Percentiles rank a stretch among this genome's conserved stretches.
Conservation (phyloP, 1,139 yeast genomes). For the Yamadazyma trypodendri region DNA sequence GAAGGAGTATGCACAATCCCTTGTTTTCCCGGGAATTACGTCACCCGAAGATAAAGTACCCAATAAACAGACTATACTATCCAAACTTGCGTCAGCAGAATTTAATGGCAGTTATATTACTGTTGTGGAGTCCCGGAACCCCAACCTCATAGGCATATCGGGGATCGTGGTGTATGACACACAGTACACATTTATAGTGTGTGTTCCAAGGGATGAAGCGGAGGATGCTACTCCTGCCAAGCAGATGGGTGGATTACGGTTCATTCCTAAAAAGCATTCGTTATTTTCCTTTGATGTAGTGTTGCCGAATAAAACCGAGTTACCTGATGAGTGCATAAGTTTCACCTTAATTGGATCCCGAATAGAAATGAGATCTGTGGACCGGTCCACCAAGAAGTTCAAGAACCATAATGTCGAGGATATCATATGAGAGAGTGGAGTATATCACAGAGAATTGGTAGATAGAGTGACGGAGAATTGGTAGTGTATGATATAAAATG, state of each 20-base stretch:
- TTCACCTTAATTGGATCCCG: constrained; percentile 81
- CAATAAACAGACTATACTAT: constrained; percentile 34
- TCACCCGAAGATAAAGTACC: constrained; percentile 19
- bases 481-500: no score
- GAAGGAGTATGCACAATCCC: constrained; percentile 57
- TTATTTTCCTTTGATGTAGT: constrained; percentile 56
- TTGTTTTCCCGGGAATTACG: constrained; percentile 39
- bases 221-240: constrained; percentile 25
- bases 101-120: constrained; percentile 72
- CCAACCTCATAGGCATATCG: constrained; percentile 56
- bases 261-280: constrained; percentile 61
- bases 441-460: no score
- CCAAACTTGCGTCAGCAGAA: constrained; percentile 76
- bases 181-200: constrained; percentile 69
- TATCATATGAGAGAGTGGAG: constrained; percentile 31
- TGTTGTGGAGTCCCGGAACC: constrained; percentile 59
- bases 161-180: constrained; percentile 92
- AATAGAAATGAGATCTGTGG: constrained; percentile 72
- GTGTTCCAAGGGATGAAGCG: constrained; percentile 44
- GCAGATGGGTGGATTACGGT: constrained; percentile 51
- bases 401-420: constrained; percentile 74
- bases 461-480: no score
- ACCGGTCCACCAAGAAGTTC: constrained; percentile 83
- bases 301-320: constrained; percentile 20
- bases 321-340: constrained; percentile 36